These are phyloP conservation scores for Ogataea allantospora DNA, from an alignment of 805 yeast species.

Conservation along the genomic window DNA sequence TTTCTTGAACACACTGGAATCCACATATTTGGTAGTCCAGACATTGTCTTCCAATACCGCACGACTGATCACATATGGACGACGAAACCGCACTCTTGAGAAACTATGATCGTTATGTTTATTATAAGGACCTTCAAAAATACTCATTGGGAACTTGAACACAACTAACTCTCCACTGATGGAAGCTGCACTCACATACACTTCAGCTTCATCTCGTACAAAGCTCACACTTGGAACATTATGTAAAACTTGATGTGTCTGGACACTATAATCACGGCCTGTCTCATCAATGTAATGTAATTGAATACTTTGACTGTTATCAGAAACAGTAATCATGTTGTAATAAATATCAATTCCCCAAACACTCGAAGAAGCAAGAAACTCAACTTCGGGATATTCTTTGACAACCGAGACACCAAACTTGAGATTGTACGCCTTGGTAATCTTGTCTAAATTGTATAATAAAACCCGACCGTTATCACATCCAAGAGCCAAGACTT, in stretches of 20 bases:
- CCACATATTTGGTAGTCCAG: slow-evolving; percentile 51
- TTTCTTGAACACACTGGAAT: slow-evolving; percentile 41
- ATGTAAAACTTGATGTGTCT: slow-evolving; percentile 45
- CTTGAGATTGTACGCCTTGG: slow-evolving; percentile 14
- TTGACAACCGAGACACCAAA: slow-evolving; percentile 5
- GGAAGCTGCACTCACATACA: slow-evolving; percentile 41
- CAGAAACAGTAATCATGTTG: slow-evolving; percentile 47
- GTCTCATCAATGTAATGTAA: slow-evolving; percentile 36
- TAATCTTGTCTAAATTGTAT: slow-evolving; percentile 32
- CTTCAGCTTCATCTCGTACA: slow-evolving; percentile 19
- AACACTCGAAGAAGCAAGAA: slow-evolving; percentile 44
- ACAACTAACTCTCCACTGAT: slow-evolving; percentile 43
- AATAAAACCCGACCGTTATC: slow-evolving; percentile 56
- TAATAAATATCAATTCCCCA: slow-evolving; percentile 61
- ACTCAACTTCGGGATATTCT: slow-evolving; percentile 26
- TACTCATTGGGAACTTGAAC: slow-evolving; percentile 34
- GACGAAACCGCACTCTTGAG: slow-evolving; percentile 33
- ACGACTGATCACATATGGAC: slow-evolving; percentile 31
- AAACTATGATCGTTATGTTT: slow-evolving; percentile 4
- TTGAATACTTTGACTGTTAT: slow-evolving; percentile 49
- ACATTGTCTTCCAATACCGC: slow-evolving; percentile 44
- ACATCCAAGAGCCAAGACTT: slow-evolving; percentile 46
- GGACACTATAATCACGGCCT: slow-evolving; percentile 18
- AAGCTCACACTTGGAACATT: slow-evolving; percentile 57
- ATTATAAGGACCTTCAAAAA: slow-evolving; percentile 13